These are phyloP conservation scores for Moringa oleifera DNA, from an alignment of 345 rosid genomes.

Conservation along the genomic window DNA sequence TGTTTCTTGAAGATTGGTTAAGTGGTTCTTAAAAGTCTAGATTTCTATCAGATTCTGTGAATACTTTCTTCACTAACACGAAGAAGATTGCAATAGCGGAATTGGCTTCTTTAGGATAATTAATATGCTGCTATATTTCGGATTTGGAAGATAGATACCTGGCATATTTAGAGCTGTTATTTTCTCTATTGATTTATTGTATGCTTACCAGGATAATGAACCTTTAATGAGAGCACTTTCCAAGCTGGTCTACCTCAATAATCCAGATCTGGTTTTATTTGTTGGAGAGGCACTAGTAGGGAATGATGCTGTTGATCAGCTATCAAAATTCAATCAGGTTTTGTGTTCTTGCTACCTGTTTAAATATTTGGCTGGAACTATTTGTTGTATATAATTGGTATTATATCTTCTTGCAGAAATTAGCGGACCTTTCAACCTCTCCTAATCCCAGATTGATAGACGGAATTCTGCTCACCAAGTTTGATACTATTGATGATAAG, in stretches of 20 bases:
- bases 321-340: constrained; percentile 95
- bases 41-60: not conserved
- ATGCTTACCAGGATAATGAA: constrained; percentile 67
- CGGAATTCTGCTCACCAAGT: constrained; percentile 94
- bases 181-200: not conserved
- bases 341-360: constrained; percentile 1
- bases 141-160: not conserved
- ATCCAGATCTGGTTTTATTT: constrained; percentile 87
- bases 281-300: constrained; percentile 99
- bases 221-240: constrained; percentile 98
- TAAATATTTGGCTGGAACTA: not conserved
- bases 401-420: constrained; percentile 43
- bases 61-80: not conserved
- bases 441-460: constrained; percentile 73
- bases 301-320: constrained; percentile 94
- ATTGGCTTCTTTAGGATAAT: no score
- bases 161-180: not conserved
- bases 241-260: constrained; percentile 78
- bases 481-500: constrained; percentile 96
- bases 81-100: no score
- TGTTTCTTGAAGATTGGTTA: not conserved
- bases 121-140: no score
- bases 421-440: constrained; percentile 80
- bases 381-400: no score
- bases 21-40: not conserved